Evolutionary conservation across 225 moss, liverwort and hornwort genomes (phyloP).

Genomic region (Thuidium tamariscinum): DNA sequence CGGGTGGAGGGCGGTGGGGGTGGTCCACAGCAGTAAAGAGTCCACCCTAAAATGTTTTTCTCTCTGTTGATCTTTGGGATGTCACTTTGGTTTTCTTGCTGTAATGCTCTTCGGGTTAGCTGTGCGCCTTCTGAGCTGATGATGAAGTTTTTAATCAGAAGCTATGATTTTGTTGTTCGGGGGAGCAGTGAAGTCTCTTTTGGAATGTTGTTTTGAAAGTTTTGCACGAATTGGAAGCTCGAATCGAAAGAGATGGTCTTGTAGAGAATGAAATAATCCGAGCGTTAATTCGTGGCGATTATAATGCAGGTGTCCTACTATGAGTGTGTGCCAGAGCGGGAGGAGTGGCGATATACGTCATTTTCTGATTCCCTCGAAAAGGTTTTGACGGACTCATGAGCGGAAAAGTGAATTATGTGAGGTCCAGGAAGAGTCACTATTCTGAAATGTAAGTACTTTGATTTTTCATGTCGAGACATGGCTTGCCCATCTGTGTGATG

Average conservation of each 20-base stretch:
- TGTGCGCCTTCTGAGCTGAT: not conserved
- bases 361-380: constrained; percentile 32
- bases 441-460: constrained; percentile 53
- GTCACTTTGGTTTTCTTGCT: not conserved
- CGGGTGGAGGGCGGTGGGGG: not conserved
- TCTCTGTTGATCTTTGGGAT: not conserved
- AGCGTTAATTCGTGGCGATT: not conserved
- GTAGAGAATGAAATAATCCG: not conserved
- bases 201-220: not conserved
- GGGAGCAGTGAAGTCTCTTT: not conserved
- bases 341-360: constrained; percentile 65
- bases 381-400: constrained; percentile 25
- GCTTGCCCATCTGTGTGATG: not conserved
- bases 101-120: not conserved
- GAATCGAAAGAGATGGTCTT: not conserved
- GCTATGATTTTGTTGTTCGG: not conserved
- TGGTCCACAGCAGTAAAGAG: no score
- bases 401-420: constrained; percentile 58
- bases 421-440: constrained; percentile 40
- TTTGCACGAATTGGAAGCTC: not conserved
- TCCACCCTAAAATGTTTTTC: no score
- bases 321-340: constrained; percentile 80
- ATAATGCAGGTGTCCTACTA: constrained; percentile 50
- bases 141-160: not conserved
- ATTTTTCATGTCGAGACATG: not conserved